Base-by-base conservation (phyloP, 495 filamentous ascomycete species). In the Penicillium coprophilum region DNA sequence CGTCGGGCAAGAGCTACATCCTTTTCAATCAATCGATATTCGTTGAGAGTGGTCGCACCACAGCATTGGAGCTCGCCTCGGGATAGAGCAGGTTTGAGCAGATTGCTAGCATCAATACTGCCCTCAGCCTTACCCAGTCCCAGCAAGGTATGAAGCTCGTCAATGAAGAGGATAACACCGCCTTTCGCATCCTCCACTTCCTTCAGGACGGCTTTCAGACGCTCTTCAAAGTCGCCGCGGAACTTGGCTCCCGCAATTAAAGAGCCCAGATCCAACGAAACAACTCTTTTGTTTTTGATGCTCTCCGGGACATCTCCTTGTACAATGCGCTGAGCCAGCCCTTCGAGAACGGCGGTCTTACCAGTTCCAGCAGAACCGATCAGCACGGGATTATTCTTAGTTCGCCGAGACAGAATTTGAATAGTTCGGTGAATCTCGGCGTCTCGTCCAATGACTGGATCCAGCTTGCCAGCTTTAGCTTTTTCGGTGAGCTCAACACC, bases 211-310 rank as follows among this genome's bases (percentile, higher is more conserved):
- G 84, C 82, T 70, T 98, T 98, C 43, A 97, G 67, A 31, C 94
- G 83, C 66, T 98, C 94, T 68, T 98, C 94, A 55, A 98, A 97
- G 61, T 98, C 94, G 48, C 94, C 94, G 47, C 94, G 77, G 58
- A 92, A 98, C 66, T 96, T 97, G 11, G 94, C 92, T 38, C 94
- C 94, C 13, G 94, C 95, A 64, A 98, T 97, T 15, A 98, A 78
- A 23, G 88, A 89, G 2, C 94, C 94, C 0, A 98, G 77, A 62
- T 98, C 94, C 50, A 97, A 71, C 11, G 87, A 78, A 51, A 97
- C 82, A 12, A 98, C 94, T 34, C 85, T 79, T 69, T 97, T 98
- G 59, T 96, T 86, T 73, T 97, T 96, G 74, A 98, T 89, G 64
- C 90, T 96, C 71, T 97, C 94, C 0, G 94, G 94, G 2, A 98